These are phyloP conservation scores for Capronia coronata DNA, from an alignment of 2,329 filamentous ascomycete species.

Conservation along the genomic window DNA sequence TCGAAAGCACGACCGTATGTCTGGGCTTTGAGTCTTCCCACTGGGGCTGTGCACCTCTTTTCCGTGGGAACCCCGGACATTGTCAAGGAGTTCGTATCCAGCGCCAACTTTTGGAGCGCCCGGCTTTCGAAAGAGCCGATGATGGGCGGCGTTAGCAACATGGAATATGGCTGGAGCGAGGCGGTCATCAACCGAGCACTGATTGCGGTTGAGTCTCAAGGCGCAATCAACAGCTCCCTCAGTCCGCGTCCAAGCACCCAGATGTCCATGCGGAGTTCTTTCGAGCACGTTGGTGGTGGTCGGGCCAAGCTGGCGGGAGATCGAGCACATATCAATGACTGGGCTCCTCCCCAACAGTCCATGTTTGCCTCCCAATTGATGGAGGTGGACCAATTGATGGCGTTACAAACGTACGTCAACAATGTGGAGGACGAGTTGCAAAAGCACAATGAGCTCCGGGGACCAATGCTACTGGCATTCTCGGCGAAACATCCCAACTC, in stretches of 20 bases:
- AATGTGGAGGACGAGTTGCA: slow-evolving; percentile 80
- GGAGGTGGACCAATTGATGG: slow-evolving; percentile 74
- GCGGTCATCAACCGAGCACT: slow-evolving; percentile 70
- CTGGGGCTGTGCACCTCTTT: slow-evolving; percentile 94
- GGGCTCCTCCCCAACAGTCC: slow-evolving; percentile 81
- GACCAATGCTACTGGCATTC: slow-evolving; percentile 82
- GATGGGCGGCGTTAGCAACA: slow-evolving; percentile 86
- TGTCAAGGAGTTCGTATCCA: slow-evolving; percentile 85
- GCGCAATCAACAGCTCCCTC: slow-evolving; percentile 32
- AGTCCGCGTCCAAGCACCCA: slow-evolving; percentile 52
- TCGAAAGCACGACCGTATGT: slow-evolving; percentile 85
- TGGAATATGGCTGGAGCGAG: slow-evolving; percentile 96
- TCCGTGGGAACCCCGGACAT: slow-evolving; percentile 94
- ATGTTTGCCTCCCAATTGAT: slow-evolving; percentile 74
- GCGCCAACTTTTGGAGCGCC: slow-evolving; percentile 96
- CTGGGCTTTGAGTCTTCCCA: slow-evolving; percentile 87
- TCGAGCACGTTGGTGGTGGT: slow-evolving; percentile 57
- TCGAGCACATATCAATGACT: slow-evolving; percentile 74
- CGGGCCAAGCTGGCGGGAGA: slow-evolving; percentile 73
- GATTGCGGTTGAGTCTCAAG: slow-evolving; percentile 48
- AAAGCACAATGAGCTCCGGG: slow-evolving; percentile 79
- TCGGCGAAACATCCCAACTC: slow-evolving; percentile 76
- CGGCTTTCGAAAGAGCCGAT: slow-evolving; percentile 88
- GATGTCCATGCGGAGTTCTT: slow-evolving; percentile 57
- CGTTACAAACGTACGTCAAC: slow-evolving; percentile 70